Conservation (phyloP, 2,329 filamentous ascomycete species). For the Cyphellophora europaea region DNA sequence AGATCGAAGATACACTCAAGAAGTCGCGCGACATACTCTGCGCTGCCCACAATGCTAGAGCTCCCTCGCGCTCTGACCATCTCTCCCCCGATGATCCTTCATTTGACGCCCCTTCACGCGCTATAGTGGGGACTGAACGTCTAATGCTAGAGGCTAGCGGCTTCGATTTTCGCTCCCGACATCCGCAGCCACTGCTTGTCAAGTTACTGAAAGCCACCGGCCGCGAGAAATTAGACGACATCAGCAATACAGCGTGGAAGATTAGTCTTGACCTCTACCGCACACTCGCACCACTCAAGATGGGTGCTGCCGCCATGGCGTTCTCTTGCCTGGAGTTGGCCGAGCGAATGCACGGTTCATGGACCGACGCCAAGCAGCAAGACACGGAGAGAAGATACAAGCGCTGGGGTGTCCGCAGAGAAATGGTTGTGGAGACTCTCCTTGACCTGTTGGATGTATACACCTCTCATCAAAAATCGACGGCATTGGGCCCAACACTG, state of each 20-base stretch:
- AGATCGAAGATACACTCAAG: slow-evolving; percentile 96
- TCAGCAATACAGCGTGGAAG: slow-evolving; percentile 63
- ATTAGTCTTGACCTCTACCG: slow-evolving; percentile 86
- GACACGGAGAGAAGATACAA: slow-evolving; percentile 45
- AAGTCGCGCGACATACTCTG: slow-evolving; percentile 91
- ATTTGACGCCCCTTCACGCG: slow-evolving; percentile 70
- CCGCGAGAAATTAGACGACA: slow-evolving; percentile 41
- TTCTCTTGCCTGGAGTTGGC: slow-evolving; percentile 75
- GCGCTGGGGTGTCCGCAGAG: slow-evolving; percentile 36
- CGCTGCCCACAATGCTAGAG: slow-evolving; percentile 78
- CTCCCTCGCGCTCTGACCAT: slow-evolving; percentile 51
- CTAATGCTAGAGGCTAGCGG: slow-evolving; percentile 85
- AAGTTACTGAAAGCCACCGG: slow-evolving; percentile 62
- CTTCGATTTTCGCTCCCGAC: slow-evolving; percentile 86
- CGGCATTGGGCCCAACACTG: slow-evolving; percentile 63
- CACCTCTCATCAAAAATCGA: slow-evolving; percentile 68
- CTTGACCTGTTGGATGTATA: slow-evolving; percentile 89
- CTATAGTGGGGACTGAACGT: slow-evolving; percentile 81
- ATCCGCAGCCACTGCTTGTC: slow-evolving; percentile 74
- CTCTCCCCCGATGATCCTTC: slow-evolving; percentile 75
- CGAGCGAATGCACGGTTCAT: slow-evolving; percentile 44
- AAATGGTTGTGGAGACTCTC: slow-evolving; percentile 58
- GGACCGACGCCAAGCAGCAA: slow-evolving; percentile 19
- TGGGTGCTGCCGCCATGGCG: slow-evolving; percentile 75
- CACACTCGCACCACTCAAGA: slow-evolving; percentile 86